These are phyloP conservation scores for Aspergillus arachidicola DNA, from an alignment of 2,329 filamentous ascomycete genomes.

Conservation along the genomic window DNA sequence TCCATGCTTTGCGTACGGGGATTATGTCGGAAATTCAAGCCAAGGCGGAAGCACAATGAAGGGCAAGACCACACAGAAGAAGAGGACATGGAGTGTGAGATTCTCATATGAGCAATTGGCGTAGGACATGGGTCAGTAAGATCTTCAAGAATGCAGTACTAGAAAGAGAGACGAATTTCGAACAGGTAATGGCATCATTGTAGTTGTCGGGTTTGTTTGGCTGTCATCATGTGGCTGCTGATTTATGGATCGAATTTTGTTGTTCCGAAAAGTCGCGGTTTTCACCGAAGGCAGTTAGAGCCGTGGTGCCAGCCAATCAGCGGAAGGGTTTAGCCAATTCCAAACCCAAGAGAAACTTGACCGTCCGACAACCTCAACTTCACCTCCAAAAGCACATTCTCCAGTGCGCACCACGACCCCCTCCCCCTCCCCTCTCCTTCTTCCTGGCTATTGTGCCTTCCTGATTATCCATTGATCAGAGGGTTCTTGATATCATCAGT, in stretches of 20 bases:
- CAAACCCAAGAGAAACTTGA: conserved; percentile 39
- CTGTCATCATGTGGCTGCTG: conserved; percentile 3
- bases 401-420: conserved; percentile 31
- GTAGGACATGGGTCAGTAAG: background rate
- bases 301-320: conserved; percentile 37
- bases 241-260: conserved; percentile 20
- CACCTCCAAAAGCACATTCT: conserved; percentile 37
- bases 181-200: conserved; percentile 1
- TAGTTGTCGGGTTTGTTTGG: background rate
- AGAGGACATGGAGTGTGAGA: background rate
- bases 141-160: background rate
- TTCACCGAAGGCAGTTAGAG: conserved; percentile 38
- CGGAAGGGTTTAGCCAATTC: conserved; percentile 39
- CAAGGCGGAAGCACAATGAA: conserved; percentile 19
- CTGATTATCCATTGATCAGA: conserved; percentile 37
- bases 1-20: conserved; percentile 40
- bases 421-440: conserved; percentile 31
- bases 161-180: background rate
- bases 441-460: conserved; percentile 36
- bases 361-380: conserved; percentile 40
- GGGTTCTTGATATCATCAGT: conserved; percentile 50
- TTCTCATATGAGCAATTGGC: background rate
- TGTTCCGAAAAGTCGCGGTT: conserved; percentile 41
- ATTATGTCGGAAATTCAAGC: conserved; percentile 37
- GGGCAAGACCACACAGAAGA: conserved; percentile 1